Evolutionary conservation across 257 asterid genomes (phyloP).

Genomic region (Datura wrightii): DNA sequence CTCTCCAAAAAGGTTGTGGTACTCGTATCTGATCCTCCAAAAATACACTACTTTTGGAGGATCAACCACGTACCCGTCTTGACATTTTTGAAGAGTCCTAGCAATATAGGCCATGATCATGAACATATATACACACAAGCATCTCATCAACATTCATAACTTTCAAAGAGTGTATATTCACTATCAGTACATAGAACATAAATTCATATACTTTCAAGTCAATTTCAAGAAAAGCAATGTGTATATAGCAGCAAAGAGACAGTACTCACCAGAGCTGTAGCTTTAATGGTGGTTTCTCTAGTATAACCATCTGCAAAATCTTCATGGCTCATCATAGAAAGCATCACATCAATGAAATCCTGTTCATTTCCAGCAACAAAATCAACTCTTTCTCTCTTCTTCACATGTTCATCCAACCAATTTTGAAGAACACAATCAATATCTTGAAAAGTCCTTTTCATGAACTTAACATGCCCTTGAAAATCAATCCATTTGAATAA

Average conservation of each 20-base stretch:
- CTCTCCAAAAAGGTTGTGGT: not conserved
- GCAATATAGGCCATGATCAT: not conserved
- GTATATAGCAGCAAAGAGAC: not conserved
- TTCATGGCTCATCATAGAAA: slow-evolving; percentile 18
- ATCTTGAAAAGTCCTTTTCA: slow-evolving; percentile 27
- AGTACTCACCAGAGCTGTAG: slow-evolving; percentile 22
- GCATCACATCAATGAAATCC: slow-evolving; percentile 36
- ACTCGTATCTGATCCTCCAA: not conserved
- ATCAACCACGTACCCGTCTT: not conserved
- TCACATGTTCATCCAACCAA: slow-evolving; percentile 34
- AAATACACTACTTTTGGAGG: too few relatives aligned
- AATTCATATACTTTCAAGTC: not conserved
- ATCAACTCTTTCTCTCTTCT: slow-evolving; percentile 6
- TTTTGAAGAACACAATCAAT: slow-evolving; percentile 24
- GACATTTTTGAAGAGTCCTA: not conserved
- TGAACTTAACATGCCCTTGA: slow-evolving; percentile 26
- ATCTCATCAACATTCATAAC: slow-evolving; percentile 9
- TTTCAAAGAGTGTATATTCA: not conserved
- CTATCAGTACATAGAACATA: not conserved
- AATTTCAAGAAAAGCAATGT: not conserved
- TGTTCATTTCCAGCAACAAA: not conserved
- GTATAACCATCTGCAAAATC: slow-evolving; percentile 13
- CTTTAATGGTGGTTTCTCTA: slow-evolving; percentile 29
- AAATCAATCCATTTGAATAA: slow-evolving; percentile 34
- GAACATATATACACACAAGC: not conserved